Evolutionary conservation across 164 flowering plant genomes (phyloP), one percentile per base, ranked within the genome.

Genomic region (Cinnamomum micranthum): DNA sequence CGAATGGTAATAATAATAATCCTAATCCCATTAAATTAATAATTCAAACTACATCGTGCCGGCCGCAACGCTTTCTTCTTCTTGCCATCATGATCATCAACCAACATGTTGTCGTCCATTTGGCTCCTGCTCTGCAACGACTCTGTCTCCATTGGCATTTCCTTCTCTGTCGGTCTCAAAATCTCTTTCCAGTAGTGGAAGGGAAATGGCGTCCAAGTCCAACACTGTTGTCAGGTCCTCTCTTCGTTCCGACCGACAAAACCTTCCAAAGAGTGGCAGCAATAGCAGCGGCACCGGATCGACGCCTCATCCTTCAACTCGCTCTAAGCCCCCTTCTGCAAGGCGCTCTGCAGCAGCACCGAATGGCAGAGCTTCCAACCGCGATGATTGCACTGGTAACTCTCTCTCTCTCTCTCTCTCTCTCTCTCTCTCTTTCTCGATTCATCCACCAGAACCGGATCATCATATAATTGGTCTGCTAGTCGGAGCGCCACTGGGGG

Each of bases 281-380:
- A 62, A 1, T 11, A 41, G 47, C 31, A 50, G 2, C 9, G 69
- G 50, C n/a, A 65, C 75, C 17, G 68, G 47, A 71, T 74, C 82
- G 10, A 41, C 47, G 10, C 9, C 11, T 6, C 9, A 41, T 41
- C 47, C 47, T 41, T 41, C 47, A 41, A 41, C 47, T 41, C 47
- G 47, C 65, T 47, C 78, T 3, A 82, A 74, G 60, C 62, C 73
- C 15, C 72, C 82, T 52, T 51, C 81, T 76, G 55, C 84, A 1
- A 77, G 76, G 68, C 90, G 88, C 50, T 82, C 90, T 50, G 83
- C 82, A 28, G 81, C 84, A 9, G 85, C 85, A 0, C 58, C 52
- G 47, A 41, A 41, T 55, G 65, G 71, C 11, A 76, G 71, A 69
- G 19, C 75, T 10, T 17, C 70, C 24, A 23, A 12, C 68, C 33